Evolutionary conservation across 805 yeast species (phyloP).

Genomic region (Hanseniaspora guilliermondii): DNA sequence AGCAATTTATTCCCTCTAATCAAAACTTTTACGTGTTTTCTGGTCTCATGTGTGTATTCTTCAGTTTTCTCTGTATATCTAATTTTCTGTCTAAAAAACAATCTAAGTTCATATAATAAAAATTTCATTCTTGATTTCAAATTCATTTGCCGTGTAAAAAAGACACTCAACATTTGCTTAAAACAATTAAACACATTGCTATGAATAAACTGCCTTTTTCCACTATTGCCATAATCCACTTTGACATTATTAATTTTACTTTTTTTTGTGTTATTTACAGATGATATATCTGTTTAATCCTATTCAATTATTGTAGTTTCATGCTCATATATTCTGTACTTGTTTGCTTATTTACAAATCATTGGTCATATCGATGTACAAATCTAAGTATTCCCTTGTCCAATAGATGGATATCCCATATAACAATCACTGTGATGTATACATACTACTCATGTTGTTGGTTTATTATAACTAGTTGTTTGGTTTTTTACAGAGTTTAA

Average conservation of each 20-base stretch:
- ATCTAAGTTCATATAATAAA: neutral
- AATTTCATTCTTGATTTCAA: too few species aligned
- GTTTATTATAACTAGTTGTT: conserved; percentile 12
- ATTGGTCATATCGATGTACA: neutral
- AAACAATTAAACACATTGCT: too few species aligned
- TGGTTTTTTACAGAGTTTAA: neutral
- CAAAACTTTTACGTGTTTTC: too few species aligned
- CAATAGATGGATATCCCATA: neutral
- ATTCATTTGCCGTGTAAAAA: too few species aligned
- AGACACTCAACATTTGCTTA: too few species aligned
- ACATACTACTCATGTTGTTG: conserved; percentile 14
- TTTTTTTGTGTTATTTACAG: neutral
- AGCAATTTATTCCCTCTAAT: too few species aligned
- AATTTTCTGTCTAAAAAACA: neutral
- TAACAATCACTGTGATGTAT: neutral
- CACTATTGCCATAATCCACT: neutral
- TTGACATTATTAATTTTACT: neutral
- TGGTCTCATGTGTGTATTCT: too few species aligned
- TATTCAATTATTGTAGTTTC: neutral
- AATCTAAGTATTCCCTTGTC: neutral
- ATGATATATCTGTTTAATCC: too few species aligned
- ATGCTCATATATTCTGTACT: neutral
- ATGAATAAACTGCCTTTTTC: too few species aligned
- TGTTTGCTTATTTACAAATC: neutral
- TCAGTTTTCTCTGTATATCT: neutral